These are phyloP conservation scores for Apiotrichum veenhuisii DNA, from an alignment of 1,284 basidiomycete species.

Conservation along the genomic window DNA sequence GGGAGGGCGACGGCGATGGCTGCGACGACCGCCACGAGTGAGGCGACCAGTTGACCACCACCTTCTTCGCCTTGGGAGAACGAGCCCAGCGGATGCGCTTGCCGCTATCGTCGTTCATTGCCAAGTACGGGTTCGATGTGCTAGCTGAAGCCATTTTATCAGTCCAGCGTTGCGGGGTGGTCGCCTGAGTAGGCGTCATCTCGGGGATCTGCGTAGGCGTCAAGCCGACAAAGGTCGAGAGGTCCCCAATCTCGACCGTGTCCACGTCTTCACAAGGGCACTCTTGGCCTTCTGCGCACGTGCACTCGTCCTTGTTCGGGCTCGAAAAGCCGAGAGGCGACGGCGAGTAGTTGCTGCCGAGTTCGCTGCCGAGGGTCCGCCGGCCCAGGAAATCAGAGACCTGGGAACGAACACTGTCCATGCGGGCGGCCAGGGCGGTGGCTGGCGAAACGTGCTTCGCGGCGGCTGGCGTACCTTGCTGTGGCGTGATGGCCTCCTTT, in stretches of 20 bases:
- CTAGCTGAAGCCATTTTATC: not conserved
- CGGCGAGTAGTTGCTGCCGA: conserved; percentile 12
- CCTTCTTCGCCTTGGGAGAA: not conserved
- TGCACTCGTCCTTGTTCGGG: not conserved
- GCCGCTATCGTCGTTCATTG: not conserved
- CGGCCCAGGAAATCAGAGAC: conserved; percentile 12
- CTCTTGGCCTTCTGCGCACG: no score
- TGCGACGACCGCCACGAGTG: conserved; percentile 1
- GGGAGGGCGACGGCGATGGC: conserved; percentile 6
- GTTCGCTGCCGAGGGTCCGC: conserved; percentile 34
- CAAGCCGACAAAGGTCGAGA: no score
- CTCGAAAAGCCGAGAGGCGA: not conserved
- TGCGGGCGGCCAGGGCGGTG: conserved; percentile 1
- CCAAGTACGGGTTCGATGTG: conserved; percentile 6
- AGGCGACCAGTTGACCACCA: conserved; percentile 4
- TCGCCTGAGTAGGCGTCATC: not conserved
- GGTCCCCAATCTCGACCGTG: not conserved
- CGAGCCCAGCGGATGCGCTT: conserved; percentile 2
- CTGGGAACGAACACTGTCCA: conserved; percentile 19
- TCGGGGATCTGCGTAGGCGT: not conserved
- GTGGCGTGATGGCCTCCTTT: not conserved
- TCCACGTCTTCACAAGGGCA: not conserved
- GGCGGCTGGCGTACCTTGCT: not conserved
- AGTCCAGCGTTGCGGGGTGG: not conserved
- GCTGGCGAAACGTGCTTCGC: not conserved